Percentiles rank a stretch among this genome's conserved stretches.
These are phyloP conservation scores for Debaryomyces psychrophilus DNA, from an alignment of 1,139 yeast species.

Conservation along the genomic window DNA sequence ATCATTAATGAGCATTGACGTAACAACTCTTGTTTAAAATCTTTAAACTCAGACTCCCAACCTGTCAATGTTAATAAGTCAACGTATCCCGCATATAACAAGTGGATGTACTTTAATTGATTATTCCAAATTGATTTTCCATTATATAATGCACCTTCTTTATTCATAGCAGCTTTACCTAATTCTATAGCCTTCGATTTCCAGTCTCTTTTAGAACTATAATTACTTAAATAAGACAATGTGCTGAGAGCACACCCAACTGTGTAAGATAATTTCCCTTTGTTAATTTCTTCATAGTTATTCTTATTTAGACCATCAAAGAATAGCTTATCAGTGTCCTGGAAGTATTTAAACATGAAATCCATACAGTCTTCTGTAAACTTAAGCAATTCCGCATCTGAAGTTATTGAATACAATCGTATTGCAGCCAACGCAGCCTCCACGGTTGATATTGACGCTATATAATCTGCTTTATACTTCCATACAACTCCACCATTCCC, in stretches of 20 bases:
- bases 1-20: slow-evolving; percentile 28
- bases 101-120: slow-evolving; percentile 26
- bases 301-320: slow-evolving; percentile 32
- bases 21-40: slow-evolving; percentile 21
- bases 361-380: slow-evolving; percentile 24
- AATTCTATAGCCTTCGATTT: slow-evolving; percentile 20
- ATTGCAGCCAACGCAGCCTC: slow-evolving; percentile 42
- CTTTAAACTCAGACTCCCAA: slow-evolving; percentile 15
- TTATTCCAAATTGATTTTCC: slow-evolving; percentile 30
- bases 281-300: slow-evolving; percentile 25
- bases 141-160: slow-evolving; percentile 27
- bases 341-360: slow-evolving; percentile 31
- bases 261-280: slow-evolving; percentile 42
- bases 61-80: slow-evolving; percentile 22
- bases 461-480: slow-evolving; percentile 29
- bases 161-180: slow-evolving; percentile 22
- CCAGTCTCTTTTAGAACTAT: slow-evolving; percentile 19
- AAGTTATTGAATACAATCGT: slow-evolving; percentile 23
- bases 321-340: slow-evolving; percentile 35
- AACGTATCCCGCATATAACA: slow-evolving; percentile 29
- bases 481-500: slow-evolving; percentile 37
- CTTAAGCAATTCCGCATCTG: slow-evolving; percentile 17
- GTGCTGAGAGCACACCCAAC: slow-evolving; percentile 39
- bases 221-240: slow-evolving; percentile 28
- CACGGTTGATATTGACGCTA: slow-evolving; percentile 39